A percentile compares a stretch with the other conserved stretches of the same genome.
phyloP scores from a whole-genome alignment of 2,329 filamentous ascomycete genomes.

The Epichloe sp. region DNA sequence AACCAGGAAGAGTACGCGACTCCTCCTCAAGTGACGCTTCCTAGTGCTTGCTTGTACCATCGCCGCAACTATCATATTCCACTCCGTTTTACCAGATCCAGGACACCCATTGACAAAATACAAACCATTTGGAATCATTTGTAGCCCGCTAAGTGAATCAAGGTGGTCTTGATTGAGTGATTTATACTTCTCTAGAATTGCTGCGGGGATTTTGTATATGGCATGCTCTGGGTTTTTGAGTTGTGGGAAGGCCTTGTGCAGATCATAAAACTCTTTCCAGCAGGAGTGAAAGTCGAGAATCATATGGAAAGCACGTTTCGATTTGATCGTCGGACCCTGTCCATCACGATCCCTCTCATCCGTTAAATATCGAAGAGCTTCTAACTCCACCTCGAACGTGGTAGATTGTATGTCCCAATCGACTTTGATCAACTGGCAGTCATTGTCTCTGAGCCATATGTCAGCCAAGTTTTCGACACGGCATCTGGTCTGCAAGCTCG shows the following conservation, averaged over 20 bases:
- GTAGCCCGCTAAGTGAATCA: conserved; percentile 21
- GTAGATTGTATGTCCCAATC: conserved; percentile 14
- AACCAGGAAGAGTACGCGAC: conserved; percentile 30
- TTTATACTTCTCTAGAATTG: conserved; percentile 16
- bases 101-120: conserved; percentile 33
- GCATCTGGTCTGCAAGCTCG: conserved; percentile 50
- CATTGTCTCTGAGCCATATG: conserved; percentile 8
- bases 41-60: conserved; percentile 21
- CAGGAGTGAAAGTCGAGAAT: conserved; percentile 17
- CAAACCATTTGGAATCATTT: conserved; percentile 27
- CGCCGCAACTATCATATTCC: conserved; percentile 29
- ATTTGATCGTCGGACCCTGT: conserved; percentile 9
- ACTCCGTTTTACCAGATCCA: conserved; percentile 34
- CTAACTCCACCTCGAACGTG: conserved; percentile 22
- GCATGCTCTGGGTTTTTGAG: conserved; percentile 15
- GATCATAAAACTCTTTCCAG: conserved; percentile 11
- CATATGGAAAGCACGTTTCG: conserved; percentile 19
- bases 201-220: conserved; percentile 10
- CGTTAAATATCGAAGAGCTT: conserved; percentile 15
- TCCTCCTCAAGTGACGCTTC: conserved; percentile 10
- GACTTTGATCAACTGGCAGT: conserved; percentile 14
- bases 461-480: conserved; percentile 9
- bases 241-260: conserved; percentile 20
- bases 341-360: conserved; percentile 10
- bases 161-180: conserved; percentile 26